These are phyloP conservation scores for Sporothrix brunneoviolacea DNA, from an alignment of 2,329 filamentous ascomycete genomes.

Conservation along the genomic window DNA sequence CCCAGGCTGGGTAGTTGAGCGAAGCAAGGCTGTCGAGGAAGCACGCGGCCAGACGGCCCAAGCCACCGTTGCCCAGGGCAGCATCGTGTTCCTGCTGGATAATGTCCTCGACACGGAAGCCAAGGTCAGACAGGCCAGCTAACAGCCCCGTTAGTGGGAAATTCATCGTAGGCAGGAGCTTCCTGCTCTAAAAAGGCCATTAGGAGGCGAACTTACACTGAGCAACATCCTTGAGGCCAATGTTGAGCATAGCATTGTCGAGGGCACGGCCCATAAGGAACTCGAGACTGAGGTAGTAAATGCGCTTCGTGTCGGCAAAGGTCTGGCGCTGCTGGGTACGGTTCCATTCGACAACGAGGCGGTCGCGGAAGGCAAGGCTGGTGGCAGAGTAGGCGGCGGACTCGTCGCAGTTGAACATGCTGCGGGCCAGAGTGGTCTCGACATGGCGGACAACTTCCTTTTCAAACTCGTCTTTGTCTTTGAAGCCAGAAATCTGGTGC, in stretches of 20 bases:
- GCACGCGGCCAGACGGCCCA: slow-evolving; percentile 90
- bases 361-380: slow-evolving; percentile 85
- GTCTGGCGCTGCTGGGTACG: slow-evolving; percentile 96
- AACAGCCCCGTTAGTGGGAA: not conserved
- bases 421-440: slow-evolving; percentile 91
- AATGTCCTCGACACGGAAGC: slow-evolving; percentile 94
- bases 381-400: slow-evolving; percentile 85
- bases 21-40: slow-evolving; percentile 95
- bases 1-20: slow-evolving; percentile 94
- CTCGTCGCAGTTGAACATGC: slow-evolving; percentile 98
- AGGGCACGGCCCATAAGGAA: slow-evolving; percentile 95
- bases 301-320: slow-evolving; percentile 79
- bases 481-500: slow-evolving; percentile 61
- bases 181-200: no score
- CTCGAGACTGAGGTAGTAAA: slow-evolving; percentile 96
- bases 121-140: slow-evolving; percentile 83
- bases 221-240: slow-evolving; percentile 78
- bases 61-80: slow-evolving; percentile 89
- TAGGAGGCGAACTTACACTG: slow-evolving; percentile 47
- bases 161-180: no score
- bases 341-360: slow-evolving; percentile 94
- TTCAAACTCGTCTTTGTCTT: slow-evolving; percentile 75
- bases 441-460: slow-evolving; percentile 86
- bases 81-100: slow-evolving; percentile 94
- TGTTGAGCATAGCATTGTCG: slow-evolving; percentile 98